Evolutionary conservation across 169 alveolate genomes (phyloP).

Genomic region (Cyclospora cayetanensis): DNA sequence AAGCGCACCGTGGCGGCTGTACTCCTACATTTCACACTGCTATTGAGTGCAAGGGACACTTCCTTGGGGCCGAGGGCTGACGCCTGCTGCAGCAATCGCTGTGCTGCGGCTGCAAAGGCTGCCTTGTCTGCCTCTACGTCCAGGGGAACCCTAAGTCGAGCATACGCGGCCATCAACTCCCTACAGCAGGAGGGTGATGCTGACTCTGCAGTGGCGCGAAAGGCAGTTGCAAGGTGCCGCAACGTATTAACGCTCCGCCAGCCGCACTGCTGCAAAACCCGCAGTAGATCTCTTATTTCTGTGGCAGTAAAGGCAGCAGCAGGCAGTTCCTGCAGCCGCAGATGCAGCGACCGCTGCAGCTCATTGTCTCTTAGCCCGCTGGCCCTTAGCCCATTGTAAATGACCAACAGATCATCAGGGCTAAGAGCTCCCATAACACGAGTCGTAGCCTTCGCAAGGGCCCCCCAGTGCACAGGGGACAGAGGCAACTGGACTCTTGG

Average conservation of each 20-base stretch:
- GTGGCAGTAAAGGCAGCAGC: neutral
- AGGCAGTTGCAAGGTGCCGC: neutral
- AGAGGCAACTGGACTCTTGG: neutral
- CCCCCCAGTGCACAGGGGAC: neutral
- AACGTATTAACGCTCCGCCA: neutral
- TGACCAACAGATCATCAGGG: neutral
- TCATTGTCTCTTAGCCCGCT: neutral
- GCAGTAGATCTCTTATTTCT: neutral
- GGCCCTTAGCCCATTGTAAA: neutral
- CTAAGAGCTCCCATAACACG: neutral
- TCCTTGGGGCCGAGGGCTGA: neutral
- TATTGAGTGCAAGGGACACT: neutral
- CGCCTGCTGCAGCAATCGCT: neutral
- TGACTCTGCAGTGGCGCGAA: neutral
- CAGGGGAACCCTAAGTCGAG: neutral
- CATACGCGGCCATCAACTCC: neutral
- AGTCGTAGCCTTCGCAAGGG: neutral
- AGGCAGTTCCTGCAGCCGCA: neutral
- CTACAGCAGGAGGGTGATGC: neutral
- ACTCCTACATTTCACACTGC: neutral
- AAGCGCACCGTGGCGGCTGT: neutral
- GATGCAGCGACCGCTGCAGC: neutral
- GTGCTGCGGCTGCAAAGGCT: neutral
- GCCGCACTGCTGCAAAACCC: neutral
- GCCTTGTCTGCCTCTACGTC: neutral